phyloP scores from a whole-genome alignment of 495 filamentous ascomycete genomes.

The Amorphotheca resinae region DNA sequence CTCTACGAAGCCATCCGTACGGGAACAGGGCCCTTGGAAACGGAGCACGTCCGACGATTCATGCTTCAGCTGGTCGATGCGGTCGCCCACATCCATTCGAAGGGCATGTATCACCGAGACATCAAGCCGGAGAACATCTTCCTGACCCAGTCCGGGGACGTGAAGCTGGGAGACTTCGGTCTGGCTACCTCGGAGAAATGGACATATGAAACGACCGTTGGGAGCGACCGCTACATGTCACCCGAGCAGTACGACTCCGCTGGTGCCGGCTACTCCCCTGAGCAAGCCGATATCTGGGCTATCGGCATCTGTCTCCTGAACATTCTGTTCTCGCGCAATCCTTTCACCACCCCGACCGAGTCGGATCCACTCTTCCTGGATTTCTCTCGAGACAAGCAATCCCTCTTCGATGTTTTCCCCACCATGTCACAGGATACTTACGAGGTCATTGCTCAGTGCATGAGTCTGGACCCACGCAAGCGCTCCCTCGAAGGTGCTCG shows the following conservation, averaged over 20 bases:
- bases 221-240: slow-evolving; percentile 98
- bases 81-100: slow-evolving; percentile 79
- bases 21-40: slow-evolving; percentile 78
- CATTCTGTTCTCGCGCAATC: slow-evolving; percentile 89
- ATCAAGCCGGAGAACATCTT: slow-evolving; percentile 99
- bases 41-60: slow-evolving; percentile 90
- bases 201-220: slow-evolving; percentile 83
- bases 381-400: slow-evolving; percentile 83
- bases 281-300: slow-evolving; percentile 91
- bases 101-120: slow-evolving; percentile 90
- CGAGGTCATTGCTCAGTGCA: slow-evolving; percentile 74
- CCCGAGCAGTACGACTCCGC: slow-evolving; percentile 91
- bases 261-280: slow-evolving; percentile 78
- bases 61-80: slow-evolving; percentile 91
- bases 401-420: slow-evolving; percentile 94
- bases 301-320: slow-evolving; percentile 93
- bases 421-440: slow-evolving; percentile 97
- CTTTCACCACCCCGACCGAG: slow-evolving; percentile 77
- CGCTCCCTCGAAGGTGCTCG: slow-evolving; percentile 68
- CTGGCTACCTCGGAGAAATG: slow-evolving; percentile 75
- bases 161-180: slow-evolving; percentile 97
- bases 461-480: slow-evolving; percentile 83
- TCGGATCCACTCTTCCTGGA: slow-evolving; percentile 83
- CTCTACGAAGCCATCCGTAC: slow-evolving; percentile 92
- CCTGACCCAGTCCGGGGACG: slow-evolving; percentile 65